Percentiles rank a stretch among this genome's conserved stretches.
These are phyloP conservation scores for Backusella liffmaniae DNA, from an alignment of 192 early-diverging fungal genomes.

Conservation along the genomic window DNA sequence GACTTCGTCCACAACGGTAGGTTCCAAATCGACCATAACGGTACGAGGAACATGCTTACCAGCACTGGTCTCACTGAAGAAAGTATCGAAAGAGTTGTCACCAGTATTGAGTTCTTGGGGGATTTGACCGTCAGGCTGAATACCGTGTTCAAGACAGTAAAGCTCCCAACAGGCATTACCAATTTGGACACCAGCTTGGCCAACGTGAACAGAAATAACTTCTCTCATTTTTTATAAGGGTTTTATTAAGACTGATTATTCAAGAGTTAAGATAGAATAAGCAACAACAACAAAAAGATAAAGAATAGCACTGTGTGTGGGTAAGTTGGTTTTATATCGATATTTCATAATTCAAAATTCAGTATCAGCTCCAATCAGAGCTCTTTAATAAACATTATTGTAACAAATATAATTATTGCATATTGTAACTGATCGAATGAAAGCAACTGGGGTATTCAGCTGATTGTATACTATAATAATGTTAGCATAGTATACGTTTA, in stretches of 20 bases:
- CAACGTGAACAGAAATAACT: constrained; percentile 46
- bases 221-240: constrained; percentile 40
- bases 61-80: constrained; percentile 43
- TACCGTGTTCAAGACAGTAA: constrained; percentile 40
- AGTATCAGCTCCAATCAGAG: neutral
- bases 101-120: constrained; percentile 23
- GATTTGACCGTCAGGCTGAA: constrained; percentile 38
- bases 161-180: constrained; percentile 88
- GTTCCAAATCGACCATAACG: constrained; percentile 49
- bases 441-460: neutral
- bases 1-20: constrained; percentile 49
- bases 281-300: constrained; percentile 13
- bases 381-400: neutral
- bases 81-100: constrained; percentile 45
- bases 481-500: too few species aligned
- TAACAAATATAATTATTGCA: neutral
- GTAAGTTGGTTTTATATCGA: neutral
- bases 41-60: constrained; percentile 48
- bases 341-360: neutral
- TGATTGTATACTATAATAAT: neutral
- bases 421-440: neutral
- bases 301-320: neutral
- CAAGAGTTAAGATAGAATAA: constrained; percentile 25
- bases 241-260: neutral
- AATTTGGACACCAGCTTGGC: constrained; percentile 74